Base-by-base conservation (phyloP, 441 rosid genomes). In the Codiaeum variegatum region DNA sequence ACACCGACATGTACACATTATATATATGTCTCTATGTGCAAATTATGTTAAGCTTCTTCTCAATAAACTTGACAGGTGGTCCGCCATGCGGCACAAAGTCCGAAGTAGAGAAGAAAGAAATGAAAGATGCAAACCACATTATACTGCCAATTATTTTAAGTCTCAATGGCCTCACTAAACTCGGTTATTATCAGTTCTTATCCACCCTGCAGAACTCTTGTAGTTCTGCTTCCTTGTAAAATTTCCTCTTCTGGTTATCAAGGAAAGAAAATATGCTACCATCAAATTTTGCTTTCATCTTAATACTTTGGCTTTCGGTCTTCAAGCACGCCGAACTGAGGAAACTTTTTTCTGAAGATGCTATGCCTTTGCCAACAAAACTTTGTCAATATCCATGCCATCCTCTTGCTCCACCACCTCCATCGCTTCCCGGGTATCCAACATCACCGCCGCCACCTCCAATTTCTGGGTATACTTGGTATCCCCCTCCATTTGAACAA, bases 31-130 rank as follows among this genome's bases (percentile, higher is more conserved):
- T 3, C 8, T 52, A 51, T 75, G 71, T 74, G 73, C 79, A 70
- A 60, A 72, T 52, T 52, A 59, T 13, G 62, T 58, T 32, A 46
- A 66, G 64, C 26, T 67, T 59, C 73, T 58, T 75, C 67, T 69
- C 15, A 62, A 36, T n/a, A 38, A 71, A 72, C 69, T 54, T 75
- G 97, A 87, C 94, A 86, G 83, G 89, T 88, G 93, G 81, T 70
- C 76, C 80, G 91, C 90, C 91, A 88, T 80, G 87, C 82, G 93
- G 90, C 97, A 80, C 78, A 67, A 72, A 59, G 69, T 46, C 78
- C 83, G 78, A 75, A 76, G 42, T 66, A 34, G 34, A n/a, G 77
- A 72, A 73, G 54, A 69, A 60, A 73, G 74, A 15, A 49, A 58
- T 59, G 62, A 62, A 62, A 60, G 42, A 66, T 38, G 18, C 36